Evolutionary conservation across 192 early-diverging fungal genomes (phyloP), one percentile per base, ranked within the genome.

Genomic region (Kickxella alabastrina): DNA sequence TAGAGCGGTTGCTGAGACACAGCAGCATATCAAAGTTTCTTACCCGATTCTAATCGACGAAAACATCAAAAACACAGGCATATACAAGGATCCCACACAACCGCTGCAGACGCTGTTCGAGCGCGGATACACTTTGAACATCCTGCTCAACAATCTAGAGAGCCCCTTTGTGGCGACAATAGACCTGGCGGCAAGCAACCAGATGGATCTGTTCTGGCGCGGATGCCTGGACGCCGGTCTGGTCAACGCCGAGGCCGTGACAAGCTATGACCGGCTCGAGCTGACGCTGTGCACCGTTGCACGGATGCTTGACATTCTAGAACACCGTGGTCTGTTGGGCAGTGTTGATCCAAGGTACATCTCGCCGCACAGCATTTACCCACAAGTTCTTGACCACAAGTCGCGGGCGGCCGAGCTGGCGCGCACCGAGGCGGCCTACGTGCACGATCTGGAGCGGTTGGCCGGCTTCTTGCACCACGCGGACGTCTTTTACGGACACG

Each of bases 81-180:
- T 23, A 2, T 49, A 49, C 45, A 59, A 53, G 36, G 57, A 68
- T 38, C 72, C 72, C 6, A 56, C 45, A 7, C 36, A 21, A 13
- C 72, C 72, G 13, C 47, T 75, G 13, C 47, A 48, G 6, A 62
- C 61, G n/a, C 36, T 75, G 32, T 64, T 75, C 43, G 61, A 40
- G 27, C 72, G 57, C 49, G 72, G 72, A 17, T 65, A 62, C 52
- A 75, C 72, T 19, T 51, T 75, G 31, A 75, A 75, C 45, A 75
- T 75, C 17, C 56, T 75, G 14, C 43, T 75, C 10, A 75, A 75
- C 28, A 65, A 75, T 53, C 25, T 75, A 13, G 72, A 64, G 42
- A 75, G 72, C 46, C 72, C 72, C 22, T 75, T 75, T 57, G 60
- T 75, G 12, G 49, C 60, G 10, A 75, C 72, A 19, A 68, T 75